Evolutionary conservation across 371 early-diverging fungal genomes (phyloP).

Genomic region (Mucor racemosus): DNA sequence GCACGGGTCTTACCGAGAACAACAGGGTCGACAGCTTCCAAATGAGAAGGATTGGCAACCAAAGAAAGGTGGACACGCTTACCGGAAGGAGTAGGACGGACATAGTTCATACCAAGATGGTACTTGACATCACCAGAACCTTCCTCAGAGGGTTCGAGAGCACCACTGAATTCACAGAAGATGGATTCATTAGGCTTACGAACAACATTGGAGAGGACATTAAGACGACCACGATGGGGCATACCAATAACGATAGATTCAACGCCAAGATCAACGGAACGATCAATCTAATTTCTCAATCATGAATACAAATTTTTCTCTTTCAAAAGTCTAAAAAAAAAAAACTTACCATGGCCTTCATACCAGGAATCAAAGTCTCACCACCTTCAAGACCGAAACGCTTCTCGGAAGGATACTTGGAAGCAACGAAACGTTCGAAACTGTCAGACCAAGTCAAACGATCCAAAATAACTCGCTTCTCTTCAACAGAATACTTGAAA

Average conservation of each 20-base stretch:
- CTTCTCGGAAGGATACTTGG: conserved; percentile 96
- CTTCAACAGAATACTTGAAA: conserved; percentile 82
- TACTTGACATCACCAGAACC: conserved; percentile 98
- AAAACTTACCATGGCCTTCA: conserved; percentile 90
- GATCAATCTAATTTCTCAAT: conserved; percentile 71
- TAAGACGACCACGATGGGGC: conserved; percentile 98
- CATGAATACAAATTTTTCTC: not conserved
- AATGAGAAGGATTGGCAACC: conserved; percentile 97
- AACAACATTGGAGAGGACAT: conserved; percentile 97
- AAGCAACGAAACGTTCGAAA: conserved; percentile 95
- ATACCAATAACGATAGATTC: conserved; percentile 96
- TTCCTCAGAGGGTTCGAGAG: conserved; percentile 78
- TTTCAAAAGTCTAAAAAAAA: not conserved
- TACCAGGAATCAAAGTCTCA: conserved; percentile 95
- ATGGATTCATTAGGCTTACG: conserved; percentile 97
- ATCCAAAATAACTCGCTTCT: conserved; percentile 91
- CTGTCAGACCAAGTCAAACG: conserved; percentile 96
- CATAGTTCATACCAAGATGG: conserved; percentile 97
- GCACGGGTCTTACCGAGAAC: conserved; percentile 97
- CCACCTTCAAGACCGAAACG: conserved; percentile 98
- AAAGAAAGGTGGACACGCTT: conserved; percentile 95
- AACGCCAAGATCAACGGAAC: conserved; percentile 91
- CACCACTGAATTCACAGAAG: conserved; percentile 94
- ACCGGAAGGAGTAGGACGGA: conserved; percentile 93
- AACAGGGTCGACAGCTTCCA: conserved; percentile 98